These are phyloP conservation scores for Chrysoporthe deuterocubensis DNA, from an alignment of 2,329 filamentous ascomycete genomes.

Conservation along the genomic window DNA sequence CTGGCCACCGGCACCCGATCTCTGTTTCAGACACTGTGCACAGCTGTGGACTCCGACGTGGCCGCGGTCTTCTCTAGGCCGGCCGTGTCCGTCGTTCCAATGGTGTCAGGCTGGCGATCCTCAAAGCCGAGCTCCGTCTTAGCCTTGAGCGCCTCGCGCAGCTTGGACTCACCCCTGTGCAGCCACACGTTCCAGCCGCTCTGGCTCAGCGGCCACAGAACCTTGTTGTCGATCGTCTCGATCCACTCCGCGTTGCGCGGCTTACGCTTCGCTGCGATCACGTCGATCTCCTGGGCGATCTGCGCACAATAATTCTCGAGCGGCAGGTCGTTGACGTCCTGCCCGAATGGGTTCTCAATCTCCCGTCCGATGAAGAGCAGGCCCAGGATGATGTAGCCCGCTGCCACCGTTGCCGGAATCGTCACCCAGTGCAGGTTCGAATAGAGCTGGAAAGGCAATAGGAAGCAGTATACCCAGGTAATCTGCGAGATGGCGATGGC, in stretches of 20 bases:
- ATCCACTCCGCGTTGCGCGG: conserved; percentile 57
- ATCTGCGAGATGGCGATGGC: conserved; percentile 78
- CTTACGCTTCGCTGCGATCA: conserved; percentile 60
- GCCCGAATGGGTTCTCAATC: conserved; percentile 72
- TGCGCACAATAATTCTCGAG: conserved; percentile 69
- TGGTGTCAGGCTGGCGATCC: conserved; percentile 33
- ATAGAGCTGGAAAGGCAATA: conserved; percentile 74
- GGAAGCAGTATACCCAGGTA: conserved; percentile 74
- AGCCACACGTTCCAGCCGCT: conserved; percentile 54
- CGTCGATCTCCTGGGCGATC: conserved; percentile 66
- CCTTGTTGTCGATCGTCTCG: conserved; percentile 42
- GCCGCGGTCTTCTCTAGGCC: conserved; percentile 23
- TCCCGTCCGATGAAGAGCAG: conserved; percentile 69
- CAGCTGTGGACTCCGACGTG: conserved; percentile 27
- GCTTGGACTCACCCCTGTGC: conserved; percentile 49
- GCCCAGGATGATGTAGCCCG: conserved; percentile 75
- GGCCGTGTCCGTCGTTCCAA: conserved; percentile 8
- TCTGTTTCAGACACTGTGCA: conserved; percentile 22
- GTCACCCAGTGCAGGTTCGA: conserved; percentile 66
- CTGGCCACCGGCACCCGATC: neutral
- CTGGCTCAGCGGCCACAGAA: conserved; percentile 47
- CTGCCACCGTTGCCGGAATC: conserved; percentile 68
- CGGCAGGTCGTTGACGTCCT: conserved; percentile 70
- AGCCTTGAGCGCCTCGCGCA: conserved; percentile 47
- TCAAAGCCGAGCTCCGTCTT: conserved; percentile 39